Conservation (phyloP, 352 stramenopile genomes). For the Elongisporangium undulatum region DNA sequence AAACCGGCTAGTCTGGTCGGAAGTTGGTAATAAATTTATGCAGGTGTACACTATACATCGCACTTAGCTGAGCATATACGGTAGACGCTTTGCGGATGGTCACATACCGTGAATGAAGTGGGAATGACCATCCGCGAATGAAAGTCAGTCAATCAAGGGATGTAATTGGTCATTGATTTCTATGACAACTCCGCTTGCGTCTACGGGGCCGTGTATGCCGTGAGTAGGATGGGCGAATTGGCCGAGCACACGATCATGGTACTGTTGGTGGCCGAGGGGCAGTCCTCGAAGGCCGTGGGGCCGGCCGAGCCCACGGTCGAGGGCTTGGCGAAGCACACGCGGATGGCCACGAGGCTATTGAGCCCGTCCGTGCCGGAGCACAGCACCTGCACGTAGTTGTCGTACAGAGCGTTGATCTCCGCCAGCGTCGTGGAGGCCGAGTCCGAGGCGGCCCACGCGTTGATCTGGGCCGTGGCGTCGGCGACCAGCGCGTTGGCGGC, state of each 20-base stretch:
- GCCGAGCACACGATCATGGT: neutral
- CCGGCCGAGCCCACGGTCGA: neutral
- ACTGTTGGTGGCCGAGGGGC: neutral
- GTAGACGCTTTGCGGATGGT: neutral
- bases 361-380: conserved; percentile 22
- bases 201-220: neutral
- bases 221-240: neutral
- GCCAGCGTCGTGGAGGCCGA: conserved; percentile 18
- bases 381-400: conserved; percentile 27
- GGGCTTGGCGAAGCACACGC: conserved; percentile 34
- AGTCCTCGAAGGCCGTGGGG: neutral
- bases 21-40: too few species aligned
- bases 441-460: conserved; percentile 18
- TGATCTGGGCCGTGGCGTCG: conserved; percentile 22
- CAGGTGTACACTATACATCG: too few species aligned
- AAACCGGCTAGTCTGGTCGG: conserved; percentile 1
- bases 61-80: too few species aligned
- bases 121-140: neutral
- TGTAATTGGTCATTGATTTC: too few species aligned
- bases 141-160: neutral
- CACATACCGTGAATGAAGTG: neutral
- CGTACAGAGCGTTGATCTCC: conserved; percentile 28
- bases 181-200: too few species aligned
- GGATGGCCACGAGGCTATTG: conserved; percentile 31
- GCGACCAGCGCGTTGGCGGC: conserved; percentile 12